Conservation (phyloP, 2,329 filamentous ascomycete genomes). For the Monosporascus sp. region DNA sequence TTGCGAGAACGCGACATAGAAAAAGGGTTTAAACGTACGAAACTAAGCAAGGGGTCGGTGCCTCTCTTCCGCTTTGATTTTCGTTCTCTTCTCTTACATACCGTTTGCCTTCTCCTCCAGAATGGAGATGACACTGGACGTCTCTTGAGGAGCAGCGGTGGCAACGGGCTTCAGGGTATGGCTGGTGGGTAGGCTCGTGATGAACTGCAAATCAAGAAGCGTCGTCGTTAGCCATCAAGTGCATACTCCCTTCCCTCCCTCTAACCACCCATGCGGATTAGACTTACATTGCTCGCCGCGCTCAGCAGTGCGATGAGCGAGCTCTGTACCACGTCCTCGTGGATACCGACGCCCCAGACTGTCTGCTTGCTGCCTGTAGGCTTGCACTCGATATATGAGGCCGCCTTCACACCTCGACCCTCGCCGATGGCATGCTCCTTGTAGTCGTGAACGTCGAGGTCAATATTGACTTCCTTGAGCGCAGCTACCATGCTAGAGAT, state of each 20-base stretch:
- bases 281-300: constrained; percentile 70
- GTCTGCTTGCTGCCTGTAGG: constrained; percentile 60
- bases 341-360: constrained; percentile 88
- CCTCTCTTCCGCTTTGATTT: neutral
- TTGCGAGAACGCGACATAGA: no score
- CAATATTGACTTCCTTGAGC: constrained; percentile 70
- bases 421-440: constrained; percentile 90
- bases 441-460: constrained; percentile 89
- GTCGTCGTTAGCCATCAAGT: neutral
- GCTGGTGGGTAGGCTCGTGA: constrained; percentile 63
- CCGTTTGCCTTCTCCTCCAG: constrained; percentile 37
- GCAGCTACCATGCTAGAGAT: constrained; percentile 85
- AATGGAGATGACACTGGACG: constrained; percentile 27
- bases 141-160: constrained; percentile 10
- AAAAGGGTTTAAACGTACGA: no score
- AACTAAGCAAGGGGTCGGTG: no score
- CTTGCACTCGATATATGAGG: constrained; percentile 89
- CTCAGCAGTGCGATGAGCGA: constrained; percentile 80
- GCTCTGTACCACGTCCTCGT: constrained; percentile 88
- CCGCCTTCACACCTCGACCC: constrained; percentile 82
- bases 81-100: neutral
- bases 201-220: constrained; percentile 51
- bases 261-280: no score
- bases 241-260: constrained; percentile 34
- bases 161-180: constrained; percentile 40